phyloP scores from a whole-genome alignment of 2,329 filamentous ascomycete species.

The Phoma sp. region DNA sequence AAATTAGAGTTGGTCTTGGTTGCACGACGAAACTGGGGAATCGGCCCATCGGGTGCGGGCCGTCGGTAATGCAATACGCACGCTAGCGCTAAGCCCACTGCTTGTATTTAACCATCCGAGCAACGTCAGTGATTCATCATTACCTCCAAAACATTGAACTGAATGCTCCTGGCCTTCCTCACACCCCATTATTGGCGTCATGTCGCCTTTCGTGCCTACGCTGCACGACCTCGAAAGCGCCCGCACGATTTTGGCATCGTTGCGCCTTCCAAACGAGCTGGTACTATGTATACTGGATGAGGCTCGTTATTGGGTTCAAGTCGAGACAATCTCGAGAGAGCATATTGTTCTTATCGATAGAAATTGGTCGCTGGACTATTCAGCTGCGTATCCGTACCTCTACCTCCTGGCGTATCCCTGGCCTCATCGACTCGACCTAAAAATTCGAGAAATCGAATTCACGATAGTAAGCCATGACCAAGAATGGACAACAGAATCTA shows the following conservation, averaged over 20 bases:
- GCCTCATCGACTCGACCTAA: conserved; percentile 4
- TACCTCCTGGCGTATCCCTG: conserved; percentile 1
- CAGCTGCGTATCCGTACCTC: conserved; percentile 13
- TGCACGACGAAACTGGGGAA: conserved; percentile 11
- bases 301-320: conserved; percentile 23
- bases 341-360: conserved; percentile 9
- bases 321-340: background rate
- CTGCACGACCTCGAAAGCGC: conserved; percentile 2
- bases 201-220: conserved; percentile 3
- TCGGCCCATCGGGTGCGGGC: conserved; percentile 18
- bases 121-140: conserved; percentile 5
- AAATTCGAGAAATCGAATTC: conserved; percentile 25
- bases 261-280: conserved; percentile 23
- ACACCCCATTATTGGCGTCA: background rate
- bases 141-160: background rate
- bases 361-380: conserved; percentile 11
- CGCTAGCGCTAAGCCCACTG: conserved; percentile 6
- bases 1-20: conserved; percentile 14
- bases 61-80: conserved; percentile 13
- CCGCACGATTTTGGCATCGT: conserved; percentile 11
- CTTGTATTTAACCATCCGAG: background rate
- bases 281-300: conserved; percentile 22
- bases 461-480: conserved; percentile 30
- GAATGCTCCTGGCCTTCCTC: background rate
- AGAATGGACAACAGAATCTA: conserved; percentile 27